Evolutionary conservation across 2,329 filamentous ascomycete genomes (phyloP).

Genomic region (Cordyceps tenuipes): DNA sequence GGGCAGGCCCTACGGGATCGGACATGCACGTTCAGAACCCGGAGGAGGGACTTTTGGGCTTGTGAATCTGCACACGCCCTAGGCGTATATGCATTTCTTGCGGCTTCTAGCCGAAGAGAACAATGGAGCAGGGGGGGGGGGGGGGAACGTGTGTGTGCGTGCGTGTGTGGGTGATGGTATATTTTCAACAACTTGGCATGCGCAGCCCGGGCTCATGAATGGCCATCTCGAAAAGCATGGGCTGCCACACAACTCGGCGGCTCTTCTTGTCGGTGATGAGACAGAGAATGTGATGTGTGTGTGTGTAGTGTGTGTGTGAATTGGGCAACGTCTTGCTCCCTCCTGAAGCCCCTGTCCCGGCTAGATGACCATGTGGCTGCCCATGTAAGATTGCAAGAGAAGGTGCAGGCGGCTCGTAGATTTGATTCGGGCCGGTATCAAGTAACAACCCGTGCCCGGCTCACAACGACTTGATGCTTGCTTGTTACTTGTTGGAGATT

Average conservation of each 20-base stretch:
- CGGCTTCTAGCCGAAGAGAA: background rate
- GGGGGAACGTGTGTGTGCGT: background rate
- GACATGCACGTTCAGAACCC: background rate
- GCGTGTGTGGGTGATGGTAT: no score
- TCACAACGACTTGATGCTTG: background rate
- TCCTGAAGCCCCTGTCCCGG: background rate
- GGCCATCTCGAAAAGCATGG: background rate
- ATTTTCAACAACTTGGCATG: background rate
- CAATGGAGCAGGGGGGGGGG: background rate
- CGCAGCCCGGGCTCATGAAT: background rate
- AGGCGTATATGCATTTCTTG: background rate
- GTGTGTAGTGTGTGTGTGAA: background rate
- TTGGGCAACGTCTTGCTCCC: background rate
- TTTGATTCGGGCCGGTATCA: background rate
- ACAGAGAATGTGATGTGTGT: background rate
- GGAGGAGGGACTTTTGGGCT: background rate
- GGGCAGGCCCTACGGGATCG: background rate
- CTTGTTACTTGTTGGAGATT: background rate
- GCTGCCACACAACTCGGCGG: background rate
- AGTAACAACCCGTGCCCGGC: background rate
- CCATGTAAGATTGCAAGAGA: background rate
- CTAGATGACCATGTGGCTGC: conserved; percentile 1
- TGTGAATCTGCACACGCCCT: background rate
- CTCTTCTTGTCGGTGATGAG: background rate
- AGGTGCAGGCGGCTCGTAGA: background rate